phyloP scores from a whole-genome alignment of 169 alveolate genomes.

The Cytauxzoon felis region DNA sequence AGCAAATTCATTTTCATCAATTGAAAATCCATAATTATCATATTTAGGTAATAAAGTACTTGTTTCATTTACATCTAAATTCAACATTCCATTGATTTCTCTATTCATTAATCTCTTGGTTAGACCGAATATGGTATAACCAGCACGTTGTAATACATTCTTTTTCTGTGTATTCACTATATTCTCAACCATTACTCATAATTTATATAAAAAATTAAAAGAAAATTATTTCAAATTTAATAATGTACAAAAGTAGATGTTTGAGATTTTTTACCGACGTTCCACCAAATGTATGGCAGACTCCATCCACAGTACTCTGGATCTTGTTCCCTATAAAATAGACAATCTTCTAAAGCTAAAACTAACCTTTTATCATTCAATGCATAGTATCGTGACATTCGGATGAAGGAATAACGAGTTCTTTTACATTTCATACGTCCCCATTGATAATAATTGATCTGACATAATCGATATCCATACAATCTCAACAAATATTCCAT shows the following conservation, averaged over 20 bases:
- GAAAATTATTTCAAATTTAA: neutral
- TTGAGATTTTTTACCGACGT: slow-evolving; percentile 45
- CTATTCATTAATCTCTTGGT: slow-evolving; percentile 51
- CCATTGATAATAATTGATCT: slow-evolving; percentile 73
- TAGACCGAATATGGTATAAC: slow-evolving; percentile 36
- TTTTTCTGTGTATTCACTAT: neutral
- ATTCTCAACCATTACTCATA: slow-evolving; percentile 10
- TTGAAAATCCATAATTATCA: slow-evolving; percentile 50
- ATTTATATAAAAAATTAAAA: neutral
- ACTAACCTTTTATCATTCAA: slow-evolving; percentile 63
- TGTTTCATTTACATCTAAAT: neutral
- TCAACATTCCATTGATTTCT: neutral
- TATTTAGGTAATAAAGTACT: neutral
- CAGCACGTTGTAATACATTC: slow-evolving; percentile 20
- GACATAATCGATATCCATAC: slow-evolving; percentile 64
- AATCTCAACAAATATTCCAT: slow-evolving; percentile 56
- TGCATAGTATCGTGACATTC: slow-evolving; percentile 75
- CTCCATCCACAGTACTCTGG: slow-evolving; percentile 70
- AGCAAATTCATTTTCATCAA: slow-evolving; percentile 44
- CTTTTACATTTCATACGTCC: slow-evolving; percentile 67
- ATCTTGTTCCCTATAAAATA: slow-evolving; percentile 61
- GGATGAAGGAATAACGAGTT: slow-evolving; percentile 68
- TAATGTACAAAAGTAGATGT: slow-evolving; percentile 13
- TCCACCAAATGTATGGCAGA: slow-evolving; percentile 74
- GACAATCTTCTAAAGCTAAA: no score